Percentiles rank a stretch among this genome's conserved stretches.
These are phyloP conservation scores for Paecilomyces niveus DNA, from an alignment of 2,329 filamentous ascomycete species.

Conservation along the genomic window DNA sequence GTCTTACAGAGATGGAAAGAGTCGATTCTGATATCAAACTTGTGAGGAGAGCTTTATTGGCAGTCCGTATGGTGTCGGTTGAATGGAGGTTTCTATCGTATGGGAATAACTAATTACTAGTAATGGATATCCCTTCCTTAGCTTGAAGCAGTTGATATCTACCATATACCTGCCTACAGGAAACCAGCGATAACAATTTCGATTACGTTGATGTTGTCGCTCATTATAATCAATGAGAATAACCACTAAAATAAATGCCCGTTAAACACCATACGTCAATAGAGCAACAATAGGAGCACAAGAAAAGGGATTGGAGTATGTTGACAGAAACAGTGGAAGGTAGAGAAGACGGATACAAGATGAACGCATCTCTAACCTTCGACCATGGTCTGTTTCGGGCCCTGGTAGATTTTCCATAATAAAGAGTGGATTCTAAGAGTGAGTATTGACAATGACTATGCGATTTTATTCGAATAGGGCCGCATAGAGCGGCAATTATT, in stretches of 20 bases:
- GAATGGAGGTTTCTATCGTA: too few species aligned
- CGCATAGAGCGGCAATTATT: not conserved
- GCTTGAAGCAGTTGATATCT: too few species aligned
- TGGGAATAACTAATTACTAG: too few species aligned
- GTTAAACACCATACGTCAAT: slow-evolving; percentile 20
- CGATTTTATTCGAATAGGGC: not conserved
- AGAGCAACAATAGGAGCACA: slow-evolving; percentile 7
- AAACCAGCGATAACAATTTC: too few species aligned
- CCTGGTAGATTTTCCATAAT: slow-evolving; percentile 31
- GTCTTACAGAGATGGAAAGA: too few species aligned
- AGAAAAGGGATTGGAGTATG: slow-evolving; percentile 10
- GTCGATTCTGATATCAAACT: too few species aligned
- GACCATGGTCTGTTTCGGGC: slow-evolving; percentile 68
- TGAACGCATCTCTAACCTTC: slow-evolving; percentile 53
- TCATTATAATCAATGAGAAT: slow-evolving; percentile 15
- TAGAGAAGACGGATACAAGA: slow-evolving; percentile 1
- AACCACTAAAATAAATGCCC: slow-evolving; percentile 23
- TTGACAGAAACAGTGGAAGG: slow-evolving; percentile 7
- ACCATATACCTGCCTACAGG: too few species aligned
- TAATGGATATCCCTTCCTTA: too few species aligned
- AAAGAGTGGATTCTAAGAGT: not conserved
- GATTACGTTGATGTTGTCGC: slow-evolving; percentile 5
- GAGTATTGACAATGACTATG: not conserved
- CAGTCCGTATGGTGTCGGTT: too few species aligned
- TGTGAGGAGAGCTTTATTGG: too few species aligned